Conservation (phyloP, 257 asterid genomes). For the Marsdenia floribunda region DNA sequence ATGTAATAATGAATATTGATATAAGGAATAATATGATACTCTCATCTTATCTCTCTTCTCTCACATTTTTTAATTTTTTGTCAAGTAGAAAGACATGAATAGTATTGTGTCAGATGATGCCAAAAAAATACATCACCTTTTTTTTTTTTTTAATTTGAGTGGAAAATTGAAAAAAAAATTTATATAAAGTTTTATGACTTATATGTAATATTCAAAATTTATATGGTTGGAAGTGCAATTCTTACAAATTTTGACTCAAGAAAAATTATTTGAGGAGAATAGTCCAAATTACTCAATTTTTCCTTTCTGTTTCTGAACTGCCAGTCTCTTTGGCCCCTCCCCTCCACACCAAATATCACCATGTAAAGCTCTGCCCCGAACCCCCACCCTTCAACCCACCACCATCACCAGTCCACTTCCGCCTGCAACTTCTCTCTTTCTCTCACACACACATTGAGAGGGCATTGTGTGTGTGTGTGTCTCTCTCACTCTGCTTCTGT, state of each 20-base stretch:
- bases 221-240: background rate
- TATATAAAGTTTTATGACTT: no score
- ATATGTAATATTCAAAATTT: background rate
- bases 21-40: no score
- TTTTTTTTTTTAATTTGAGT: no score
- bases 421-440: conserved; percentile 6
- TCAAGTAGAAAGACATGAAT: no score
- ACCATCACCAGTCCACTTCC: background rate
- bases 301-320: background rate
- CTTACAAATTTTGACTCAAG: background rate
- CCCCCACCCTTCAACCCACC: background rate
- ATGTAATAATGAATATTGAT: no score
- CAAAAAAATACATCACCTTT: no score
- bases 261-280: background rate
- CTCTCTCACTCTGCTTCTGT: background rate
- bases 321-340: background rate
- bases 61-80: no score
- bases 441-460: background rate
- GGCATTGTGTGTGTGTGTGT: background rate
- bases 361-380: conserved; percentile 16
- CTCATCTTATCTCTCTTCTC: no score
- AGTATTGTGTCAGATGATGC: no score
- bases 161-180: no score
- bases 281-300: background rate
- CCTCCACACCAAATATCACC: conserved; percentile 13